Percentiles rank a stretch among this genome's conserved stretches.
phyloP scores from a whole-genome alignment of 805 yeast species.

The Cyberlindnera euphorbiiphila region DNA sequence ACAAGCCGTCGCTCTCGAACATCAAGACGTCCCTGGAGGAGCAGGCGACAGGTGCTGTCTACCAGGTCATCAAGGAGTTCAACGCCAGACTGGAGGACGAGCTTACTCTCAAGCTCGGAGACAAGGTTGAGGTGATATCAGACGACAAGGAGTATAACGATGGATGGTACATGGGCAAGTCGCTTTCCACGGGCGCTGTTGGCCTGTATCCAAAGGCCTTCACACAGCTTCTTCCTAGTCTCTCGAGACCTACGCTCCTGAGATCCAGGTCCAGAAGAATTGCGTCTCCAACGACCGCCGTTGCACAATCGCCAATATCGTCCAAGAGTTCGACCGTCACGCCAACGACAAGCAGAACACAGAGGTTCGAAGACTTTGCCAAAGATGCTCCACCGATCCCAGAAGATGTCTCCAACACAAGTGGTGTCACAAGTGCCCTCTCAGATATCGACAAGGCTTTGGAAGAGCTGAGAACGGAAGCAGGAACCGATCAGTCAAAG shows the following conservation, averaged over 20 bases:
- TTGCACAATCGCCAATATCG: constrained; percentile 18
- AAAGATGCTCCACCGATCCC: constrained; percentile 4
- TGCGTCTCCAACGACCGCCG: constrained; percentile 28
- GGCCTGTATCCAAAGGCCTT: constrained; percentile 92
- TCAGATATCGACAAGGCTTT: constrained; percentile 72
- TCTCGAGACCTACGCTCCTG: constrained; percentile 40
- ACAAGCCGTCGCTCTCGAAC: constrained; percentile 9
- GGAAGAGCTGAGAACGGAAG: constrained; percentile 49
- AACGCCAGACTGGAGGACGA: constrained; percentile 88
- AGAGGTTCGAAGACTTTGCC: constrained; percentile 13
- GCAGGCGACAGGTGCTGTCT: constrained; percentile 30
- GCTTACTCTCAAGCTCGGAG: constrained; percentile 74
- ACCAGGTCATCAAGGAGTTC: constrained; percentile 79
- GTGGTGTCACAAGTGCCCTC: constrained; percentile 48
- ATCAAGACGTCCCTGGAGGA: constrained; percentile 17
- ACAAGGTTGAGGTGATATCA: constrained; percentile 80
- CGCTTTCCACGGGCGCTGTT: constrained; percentile 63
- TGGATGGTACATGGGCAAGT: constrained; percentile 95
- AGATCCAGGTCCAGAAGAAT: constrained; percentile 59
- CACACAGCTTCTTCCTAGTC: constrained; percentile 50
- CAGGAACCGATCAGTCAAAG: constrained; percentile 12
- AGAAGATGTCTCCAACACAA: constrained; percentile 12
- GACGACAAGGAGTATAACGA: constrained; percentile 93
- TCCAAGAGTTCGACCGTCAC: constrained; percentile 12
- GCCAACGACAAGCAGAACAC: constrained; percentile 13